Evolutionary conservation across 805 yeast genomes (phyloP), one percentile per base, ranked within the genome.

Genomic region (Saturnispora gosingensis): DNA sequence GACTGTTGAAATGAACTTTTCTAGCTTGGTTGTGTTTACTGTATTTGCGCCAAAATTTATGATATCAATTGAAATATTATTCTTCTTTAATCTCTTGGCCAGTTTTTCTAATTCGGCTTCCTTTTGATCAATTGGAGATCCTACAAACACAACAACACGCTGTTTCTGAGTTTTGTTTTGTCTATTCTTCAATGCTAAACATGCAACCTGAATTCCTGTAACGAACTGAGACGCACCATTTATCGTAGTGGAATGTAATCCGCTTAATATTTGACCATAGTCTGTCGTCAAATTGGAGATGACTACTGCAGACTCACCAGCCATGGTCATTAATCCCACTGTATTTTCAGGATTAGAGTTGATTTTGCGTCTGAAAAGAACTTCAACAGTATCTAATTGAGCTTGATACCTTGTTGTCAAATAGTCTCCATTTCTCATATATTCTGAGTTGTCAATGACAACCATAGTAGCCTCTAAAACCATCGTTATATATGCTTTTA

Each of bases 391-490:
- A 56, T 93, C 96, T 55, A 86, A 73, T 69, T 93, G 97, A 1
- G 98, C 97, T 57, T 86, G 95, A 65, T 82, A 90, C 62, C 99
- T 77, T 15, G 90, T 83, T 16, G 95, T 81, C 36, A 86, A 77
- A 63, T 83, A 93, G 67, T 93, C 99, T 32, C 98, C 99, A 66
- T 93, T 93, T 62, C 99, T 78, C 80, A 90, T 86, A 68, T 77
- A 91, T 72, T 93, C 99, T 49, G 97, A 88, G 75, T 89, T 91
- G 74, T 93, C 99, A 64, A 93, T 78, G 63, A 89, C 88, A 56
- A 93, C 79, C 85, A 93, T 90, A 15, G 97, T 86, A 56, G 98
- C 98, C 71, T 93, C 99, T 62, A 90, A 78, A 57, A 85, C 97
- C 97, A 89, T 89, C 50, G 63, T 54, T 16, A 8, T 34, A 28